Evolutionary conservation across 2,329 filamentous ascomycete species (phyloP).

Genomic region (Blastomyces percursus): DNA sequence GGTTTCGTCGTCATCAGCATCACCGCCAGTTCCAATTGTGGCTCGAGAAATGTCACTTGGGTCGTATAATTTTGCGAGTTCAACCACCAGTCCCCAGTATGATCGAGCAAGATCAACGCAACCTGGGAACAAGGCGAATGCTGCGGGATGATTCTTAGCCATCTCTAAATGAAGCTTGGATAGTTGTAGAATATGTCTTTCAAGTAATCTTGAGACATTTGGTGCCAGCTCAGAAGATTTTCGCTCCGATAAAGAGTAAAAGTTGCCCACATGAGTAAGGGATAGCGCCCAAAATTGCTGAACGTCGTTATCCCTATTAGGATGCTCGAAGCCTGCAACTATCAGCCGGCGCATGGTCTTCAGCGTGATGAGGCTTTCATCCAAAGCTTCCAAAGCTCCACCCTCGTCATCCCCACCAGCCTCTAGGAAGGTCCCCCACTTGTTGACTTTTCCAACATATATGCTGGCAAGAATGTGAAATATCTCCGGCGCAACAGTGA

Average conservation of each 20-base stretch:
- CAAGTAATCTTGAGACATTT: constrained; percentile 52
- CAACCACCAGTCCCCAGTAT: constrained; percentile 74
- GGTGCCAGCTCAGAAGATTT: constrained; percentile 44
- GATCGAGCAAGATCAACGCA: constrained; percentile 65
- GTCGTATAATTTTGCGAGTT: constrained; percentile 60
- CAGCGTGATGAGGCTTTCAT: constrained; percentile 66
- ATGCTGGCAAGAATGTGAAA: constrained; percentile 68
- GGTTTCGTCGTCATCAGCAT: constrained; percentile 38
- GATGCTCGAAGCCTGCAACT: constrained; percentile 71
- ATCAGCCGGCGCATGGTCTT: constrained; percentile 71
- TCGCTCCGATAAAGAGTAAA: constrained; percentile 53
- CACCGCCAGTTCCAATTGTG: constrained; percentile 33
- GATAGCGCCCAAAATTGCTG: constrained; percentile 70
- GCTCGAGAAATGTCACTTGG: constrained; percentile 21
- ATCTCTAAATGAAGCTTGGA: constrained; percentile 86
- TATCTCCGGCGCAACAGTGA: constrained; percentile 69
- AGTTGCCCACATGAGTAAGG: constrained; percentile 64
- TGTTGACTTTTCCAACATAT: constrained; percentile 61
- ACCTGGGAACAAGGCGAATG: constrained; percentile 71
- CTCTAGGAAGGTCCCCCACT: constrained; percentile 55
- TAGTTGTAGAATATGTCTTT: constrained; percentile 79
- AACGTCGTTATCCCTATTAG: constrained; percentile 66
- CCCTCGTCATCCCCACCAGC: constrained; percentile 49
- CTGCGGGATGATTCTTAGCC: constrained; percentile 64
- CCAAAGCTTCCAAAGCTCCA: constrained; percentile 52